These are phyloP conservation scores for Bruguiera gymnorhiza DNA, from an alignment of 345 rosid species.

Conservation along the genomic window DNA sequence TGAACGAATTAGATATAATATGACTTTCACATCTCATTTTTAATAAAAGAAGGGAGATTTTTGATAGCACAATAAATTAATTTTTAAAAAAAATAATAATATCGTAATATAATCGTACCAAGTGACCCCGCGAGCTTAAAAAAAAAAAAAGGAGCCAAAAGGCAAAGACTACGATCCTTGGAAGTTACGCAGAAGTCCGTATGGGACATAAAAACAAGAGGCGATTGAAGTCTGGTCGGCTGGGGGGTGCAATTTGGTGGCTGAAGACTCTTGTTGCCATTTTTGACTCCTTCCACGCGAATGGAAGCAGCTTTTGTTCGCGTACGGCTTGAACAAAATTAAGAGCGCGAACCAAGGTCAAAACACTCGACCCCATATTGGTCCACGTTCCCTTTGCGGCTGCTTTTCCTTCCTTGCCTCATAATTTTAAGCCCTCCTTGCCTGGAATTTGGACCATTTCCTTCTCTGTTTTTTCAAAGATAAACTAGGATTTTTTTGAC, in stretches of 20 bases:
- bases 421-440: too few relatives aligned
- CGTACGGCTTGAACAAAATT: neutral
- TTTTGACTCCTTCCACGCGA: neutral
- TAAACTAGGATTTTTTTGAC: too few relatives aligned
- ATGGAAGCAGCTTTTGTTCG: neutral
- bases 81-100: too few relatives aligned
- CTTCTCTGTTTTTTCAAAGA: too few relatives aligned
- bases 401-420: neutral
- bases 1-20: too few relatives aligned
- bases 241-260: conserved; percentile 1
- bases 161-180: too few relatives aligned
- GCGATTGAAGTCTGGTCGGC: neutral
- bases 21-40: too few relatives aligned
- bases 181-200: too few relatives aligned
- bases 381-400: neutral
- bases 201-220: neutral
- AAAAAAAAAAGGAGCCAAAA: neutral
- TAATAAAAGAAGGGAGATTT: too few relatives aligned
- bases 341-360: neutral
- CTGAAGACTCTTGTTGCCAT: neutral
- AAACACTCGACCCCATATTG: neutral
- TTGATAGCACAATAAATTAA: too few relatives aligned
- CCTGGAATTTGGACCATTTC: too few relatives aligned
- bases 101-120: too few relatives aligned
- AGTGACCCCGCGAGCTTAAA: neutral